Percentiles rank a stretch among this genome's conserved stretches.
These are phyloP conservation scores for Lithospermum erythrorhizon DNA, from an alignment of 257 asterid genomes.

Conservation along the genomic window DNA sequence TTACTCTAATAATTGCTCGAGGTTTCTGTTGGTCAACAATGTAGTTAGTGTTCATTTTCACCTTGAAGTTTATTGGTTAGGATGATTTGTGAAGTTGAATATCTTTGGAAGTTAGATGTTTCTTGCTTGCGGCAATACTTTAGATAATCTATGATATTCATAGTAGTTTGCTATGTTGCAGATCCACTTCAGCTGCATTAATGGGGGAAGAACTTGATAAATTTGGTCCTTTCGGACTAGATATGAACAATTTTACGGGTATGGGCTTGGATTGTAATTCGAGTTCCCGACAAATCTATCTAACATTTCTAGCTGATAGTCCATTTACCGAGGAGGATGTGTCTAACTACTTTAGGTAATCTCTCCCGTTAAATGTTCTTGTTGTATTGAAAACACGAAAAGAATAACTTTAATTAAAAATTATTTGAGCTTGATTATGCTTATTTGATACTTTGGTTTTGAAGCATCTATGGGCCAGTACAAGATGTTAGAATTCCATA, in stretches of 20 bases:
- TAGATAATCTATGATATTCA: not conserved
- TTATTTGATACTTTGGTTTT: conserved; percentile 7
- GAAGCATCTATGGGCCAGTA: conserved; percentile 64
- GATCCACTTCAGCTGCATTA: conserved; percentile 27
- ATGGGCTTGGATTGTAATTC: conserved; percentile 47
- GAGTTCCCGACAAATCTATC: conserved; percentile 65
- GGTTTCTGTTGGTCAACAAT: conserved; percentile 9
- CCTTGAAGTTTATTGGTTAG: too few relatives aligned
- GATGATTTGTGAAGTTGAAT: conserved; percentile 2
- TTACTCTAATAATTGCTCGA: not conserved
- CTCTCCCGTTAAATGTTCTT: not conserved
- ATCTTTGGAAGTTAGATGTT: too few relatives aligned
- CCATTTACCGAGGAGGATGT: conserved; percentile 86
- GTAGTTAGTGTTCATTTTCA: too few relatives aligned
- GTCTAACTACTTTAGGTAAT: conserved; percentile 72
- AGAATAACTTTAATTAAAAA: too few relatives aligned
- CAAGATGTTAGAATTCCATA: conserved; percentile 60
- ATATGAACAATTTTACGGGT: conserved; percentile 33
- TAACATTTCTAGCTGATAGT: conserved; percentile 90
- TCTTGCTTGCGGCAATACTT: too few relatives aligned
- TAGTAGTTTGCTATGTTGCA: conserved; percentile 13
- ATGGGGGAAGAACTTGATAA: conserved; percentile 29
- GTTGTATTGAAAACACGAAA: too few relatives aligned
- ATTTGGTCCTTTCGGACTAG: conserved; percentile 20
- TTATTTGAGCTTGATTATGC: not conserved